Evolutionary conservation across 371 early-diverging fungal genomes (phyloP).

Genomic region (Blastocladiella emersonii): DNA sequence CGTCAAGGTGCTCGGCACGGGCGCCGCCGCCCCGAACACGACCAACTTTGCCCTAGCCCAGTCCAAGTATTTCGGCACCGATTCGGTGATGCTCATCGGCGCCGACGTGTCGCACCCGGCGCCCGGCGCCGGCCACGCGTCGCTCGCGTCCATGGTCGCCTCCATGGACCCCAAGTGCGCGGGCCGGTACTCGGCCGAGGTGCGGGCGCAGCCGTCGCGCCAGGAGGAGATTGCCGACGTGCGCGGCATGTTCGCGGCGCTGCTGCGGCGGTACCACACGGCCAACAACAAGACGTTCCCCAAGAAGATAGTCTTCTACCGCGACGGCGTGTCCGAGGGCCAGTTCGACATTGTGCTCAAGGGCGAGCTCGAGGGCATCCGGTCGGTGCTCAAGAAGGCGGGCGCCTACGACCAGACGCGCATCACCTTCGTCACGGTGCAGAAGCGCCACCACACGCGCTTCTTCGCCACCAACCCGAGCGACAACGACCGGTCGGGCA

Average conservation of each 20-base stretch:
- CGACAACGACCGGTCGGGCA: constrained; percentile 43
- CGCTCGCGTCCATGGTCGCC: constrained; percentile 80
- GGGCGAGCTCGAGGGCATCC: constrained; percentile 63
- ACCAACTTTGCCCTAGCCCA: not conserved
- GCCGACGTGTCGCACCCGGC: constrained; percentile 88
- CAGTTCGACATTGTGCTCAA: constrained; percentile 68
- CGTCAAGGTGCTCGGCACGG: constrained; percentile 20
- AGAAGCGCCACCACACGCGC: constrained; percentile 91
- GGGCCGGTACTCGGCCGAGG: constrained; percentile 63
- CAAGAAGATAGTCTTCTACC: constrained; percentile 76
- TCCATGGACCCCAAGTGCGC: constrained; percentile 66
- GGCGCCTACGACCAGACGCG: not conserved
- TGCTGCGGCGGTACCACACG: constrained; percentile 62
- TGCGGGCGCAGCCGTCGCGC: constrained; percentile 59
- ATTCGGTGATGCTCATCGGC: constrained; percentile 84
- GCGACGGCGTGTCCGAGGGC: constrained; percentile 84
- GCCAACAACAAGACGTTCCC: constrained; percentile 53
- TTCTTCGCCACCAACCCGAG: constrained; percentile 70
- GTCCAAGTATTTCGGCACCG: not conserved
- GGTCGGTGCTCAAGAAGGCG: constrained; percentile 40
- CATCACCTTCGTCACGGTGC: constrained; percentile 88
- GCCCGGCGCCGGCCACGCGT: constrained; percentile 53
- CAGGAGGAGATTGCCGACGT: constrained; percentile 80
- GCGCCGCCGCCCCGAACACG: constrained; percentile 28
- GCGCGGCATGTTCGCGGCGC: constrained; percentile 59